Conservation (phyloP, 2,329 filamentous ascomycete species). For the Cercospora zeina region DNA sequence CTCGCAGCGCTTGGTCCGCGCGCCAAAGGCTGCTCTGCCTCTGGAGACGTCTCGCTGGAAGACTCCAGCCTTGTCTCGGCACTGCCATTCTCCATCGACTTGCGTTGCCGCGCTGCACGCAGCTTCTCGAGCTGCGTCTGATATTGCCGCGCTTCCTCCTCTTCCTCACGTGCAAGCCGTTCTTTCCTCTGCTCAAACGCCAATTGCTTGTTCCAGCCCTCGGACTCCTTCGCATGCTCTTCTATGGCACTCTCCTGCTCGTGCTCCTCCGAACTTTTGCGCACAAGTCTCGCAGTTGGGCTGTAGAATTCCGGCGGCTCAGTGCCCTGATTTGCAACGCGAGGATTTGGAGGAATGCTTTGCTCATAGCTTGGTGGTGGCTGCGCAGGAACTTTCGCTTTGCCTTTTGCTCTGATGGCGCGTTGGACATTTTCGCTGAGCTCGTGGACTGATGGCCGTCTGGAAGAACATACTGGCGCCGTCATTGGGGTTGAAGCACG, state of each 20-base stretch:
- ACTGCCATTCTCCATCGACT: background rate
- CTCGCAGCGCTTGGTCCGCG: background rate
- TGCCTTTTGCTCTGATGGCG: background rate
- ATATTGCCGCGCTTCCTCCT: background rate
- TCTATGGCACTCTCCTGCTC: background rate
- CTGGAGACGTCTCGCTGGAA: background rate
- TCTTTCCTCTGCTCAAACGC: background rate
- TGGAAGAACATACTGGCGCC: background rate
- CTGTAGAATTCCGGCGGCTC: background rate
- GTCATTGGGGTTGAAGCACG: background rate
- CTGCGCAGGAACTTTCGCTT: background rate
- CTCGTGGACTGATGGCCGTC: background rate
- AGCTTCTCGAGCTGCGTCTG: background rate
- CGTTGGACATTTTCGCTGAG: background rate
- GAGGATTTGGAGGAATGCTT: background rate
- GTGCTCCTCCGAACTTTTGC: background rate
- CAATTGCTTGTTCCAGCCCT: background rate
- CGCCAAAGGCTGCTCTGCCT: background rate
- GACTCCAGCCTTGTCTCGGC: background rate
- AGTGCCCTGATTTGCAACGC: background rate
- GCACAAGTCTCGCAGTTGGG: background rate
- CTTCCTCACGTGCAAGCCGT: background rate
- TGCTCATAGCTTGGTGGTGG: background rate
- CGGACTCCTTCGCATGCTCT: background rate
- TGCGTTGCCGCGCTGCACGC: background rate